Evolutionary conservation across 164 flowering plant genomes (phyloP).

Genomic region (Vitis labrusca): DNA sequence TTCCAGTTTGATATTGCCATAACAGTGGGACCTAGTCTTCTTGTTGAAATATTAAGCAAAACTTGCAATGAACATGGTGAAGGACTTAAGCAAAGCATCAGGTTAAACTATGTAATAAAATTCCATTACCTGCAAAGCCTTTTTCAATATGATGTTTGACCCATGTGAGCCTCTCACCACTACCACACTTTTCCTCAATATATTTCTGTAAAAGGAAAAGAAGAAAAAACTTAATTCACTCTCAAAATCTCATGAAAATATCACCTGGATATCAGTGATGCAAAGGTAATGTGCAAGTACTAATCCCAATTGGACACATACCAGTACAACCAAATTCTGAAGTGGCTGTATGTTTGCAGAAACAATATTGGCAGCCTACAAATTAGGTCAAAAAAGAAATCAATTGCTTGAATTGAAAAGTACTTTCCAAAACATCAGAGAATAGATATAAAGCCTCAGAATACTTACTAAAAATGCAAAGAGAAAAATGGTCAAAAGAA

Average conservation of each 20-base stretch:
- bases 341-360: slow-evolving; percentile 79
- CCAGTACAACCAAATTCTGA: slow-evolving; percentile 62
- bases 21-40: no score
- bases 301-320: slow-evolving; percentile 6
- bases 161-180: slow-evolving; percentile 61
- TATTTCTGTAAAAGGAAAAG: slow-evolving; percentile 45
- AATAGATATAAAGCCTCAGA: no score
- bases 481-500: no score
- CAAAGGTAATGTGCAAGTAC: not conserved
- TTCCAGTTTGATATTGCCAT: no score
- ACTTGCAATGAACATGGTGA: no score
- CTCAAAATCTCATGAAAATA: not conserved
- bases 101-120: no score
- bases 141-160: slow-evolving; percentile 49
- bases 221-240: not conserved
- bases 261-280: not conserved
- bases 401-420: not conserved
- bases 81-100: no score
- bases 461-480: no score
- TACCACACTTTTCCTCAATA: slow-evolving; percentile 59
- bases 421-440: not conserved
- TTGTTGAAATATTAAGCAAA: no score
- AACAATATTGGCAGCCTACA: slow-evolving; percentile 83
- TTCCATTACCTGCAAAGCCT: slow-evolving; percentile 65
- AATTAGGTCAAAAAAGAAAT: not conserved